Conservation (phyloP, 2,329 filamentous ascomycete genomes). For the Pseudocercospora fuligena region DNA sequence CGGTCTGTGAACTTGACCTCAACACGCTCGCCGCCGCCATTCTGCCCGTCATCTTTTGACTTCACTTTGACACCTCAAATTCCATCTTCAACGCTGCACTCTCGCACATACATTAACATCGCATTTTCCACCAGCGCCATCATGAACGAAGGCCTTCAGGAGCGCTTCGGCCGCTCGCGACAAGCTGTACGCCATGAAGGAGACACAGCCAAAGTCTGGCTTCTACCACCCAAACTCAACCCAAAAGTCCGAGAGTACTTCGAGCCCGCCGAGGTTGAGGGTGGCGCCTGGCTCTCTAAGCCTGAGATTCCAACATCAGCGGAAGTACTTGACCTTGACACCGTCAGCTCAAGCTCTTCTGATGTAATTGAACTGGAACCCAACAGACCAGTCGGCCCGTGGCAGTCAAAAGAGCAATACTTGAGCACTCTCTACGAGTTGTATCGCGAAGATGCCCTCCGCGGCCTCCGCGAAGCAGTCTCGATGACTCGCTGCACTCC, state of each 20-base stretch:
- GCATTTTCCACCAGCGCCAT: not conserved
- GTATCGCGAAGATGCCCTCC: constrained; percentile 73
- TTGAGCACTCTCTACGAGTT: constrained; percentile 75
- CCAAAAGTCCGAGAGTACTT: constrained; percentile 35
- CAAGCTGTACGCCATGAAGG: constrained; percentile 4
- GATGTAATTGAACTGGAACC: constrained; percentile 27
- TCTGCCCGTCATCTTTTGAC: not conserved
- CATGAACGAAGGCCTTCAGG: constrained; percentile 39
- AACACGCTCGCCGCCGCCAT: too few species aligned
- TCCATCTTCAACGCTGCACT: not conserved
- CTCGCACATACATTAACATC: constrained; percentile 10
- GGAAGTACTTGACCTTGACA: constrained; percentile 54
- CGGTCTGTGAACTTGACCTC: too few species aligned
- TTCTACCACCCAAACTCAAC: constrained; percentile 37
- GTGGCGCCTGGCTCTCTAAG: constrained; percentile 38
- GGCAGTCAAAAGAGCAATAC: constrained; percentile 67
- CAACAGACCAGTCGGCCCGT: constrained; percentile 64
- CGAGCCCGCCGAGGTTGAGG: constrained; percentile 16
- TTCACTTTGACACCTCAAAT: not conserved
- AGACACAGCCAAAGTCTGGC: constrained; percentile 26
- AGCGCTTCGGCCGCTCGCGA: constrained; percentile 35
- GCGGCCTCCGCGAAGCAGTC: constrained; percentile 71
- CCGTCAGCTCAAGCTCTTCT: constrained; percentile 20
- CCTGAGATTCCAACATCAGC: constrained; percentile 61
- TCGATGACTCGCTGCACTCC: constrained; percentile 59